Percentiles rank a stretch among this genome's conserved stretches.
These are phyloP conservation scores for Leucaena leucocephala DNA, from an alignment of 306 rosid genomes.

Conservation along the genomic window DNA sequence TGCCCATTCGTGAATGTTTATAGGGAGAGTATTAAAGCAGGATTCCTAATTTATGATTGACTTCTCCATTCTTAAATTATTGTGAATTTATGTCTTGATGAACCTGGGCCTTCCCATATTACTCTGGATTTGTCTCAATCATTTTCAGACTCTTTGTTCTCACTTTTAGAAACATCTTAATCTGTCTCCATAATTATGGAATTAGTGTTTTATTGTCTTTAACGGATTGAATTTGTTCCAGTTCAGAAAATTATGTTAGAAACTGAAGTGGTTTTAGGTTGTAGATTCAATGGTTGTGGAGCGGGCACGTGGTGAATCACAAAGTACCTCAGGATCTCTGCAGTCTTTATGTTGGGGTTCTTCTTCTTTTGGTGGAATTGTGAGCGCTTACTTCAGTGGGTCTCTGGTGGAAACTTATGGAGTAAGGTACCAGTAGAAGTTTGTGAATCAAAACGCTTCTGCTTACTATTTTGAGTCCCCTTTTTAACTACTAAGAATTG, in stretches of 20 bases:
- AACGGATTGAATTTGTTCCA: slow-evolving; percentile 25
- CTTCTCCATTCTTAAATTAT: not conserved
- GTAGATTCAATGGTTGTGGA: slow-evolving; percentile 99
- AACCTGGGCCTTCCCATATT: not conserved
- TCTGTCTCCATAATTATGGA: slow-evolving; percentile 21
- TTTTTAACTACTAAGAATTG: slow-evolving; percentile 25
- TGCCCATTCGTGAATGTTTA: not conserved
- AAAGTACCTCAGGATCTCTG: slow-evolving; percentile 94
- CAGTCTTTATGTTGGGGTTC: slow-evolving; percentile 99
- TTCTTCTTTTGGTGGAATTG: slow-evolving; percentile 95
- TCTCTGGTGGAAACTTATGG: slow-evolving; percentile 83
- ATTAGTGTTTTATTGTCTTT: slow-evolving; percentile 27
- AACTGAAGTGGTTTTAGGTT: slow-evolving; percentile 68
- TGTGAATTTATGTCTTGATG: slow-evolving; percentile 4
- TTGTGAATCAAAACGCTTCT: slow-evolving; percentile 34
- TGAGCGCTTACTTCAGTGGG: slow-evolving; percentile 95
- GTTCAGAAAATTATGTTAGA: slow-evolving; percentile 41
- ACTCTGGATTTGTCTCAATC: not conserved
- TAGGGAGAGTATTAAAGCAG: not conserved
- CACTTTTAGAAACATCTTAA: slow-evolving; percentile 18
- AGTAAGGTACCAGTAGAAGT: slow-evolving; percentile 65
- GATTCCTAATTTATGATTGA: slow-evolving; percentile 20
- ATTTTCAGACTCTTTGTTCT: slow-evolving; percentile 10
- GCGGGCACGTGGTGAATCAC: slow-evolving; percentile 99
- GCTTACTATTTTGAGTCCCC: slow-evolving; percentile 21